Evolutionary conservation across 164 flowering plant species (phyloP).

Genomic region (Sextonia rubra): DNA sequence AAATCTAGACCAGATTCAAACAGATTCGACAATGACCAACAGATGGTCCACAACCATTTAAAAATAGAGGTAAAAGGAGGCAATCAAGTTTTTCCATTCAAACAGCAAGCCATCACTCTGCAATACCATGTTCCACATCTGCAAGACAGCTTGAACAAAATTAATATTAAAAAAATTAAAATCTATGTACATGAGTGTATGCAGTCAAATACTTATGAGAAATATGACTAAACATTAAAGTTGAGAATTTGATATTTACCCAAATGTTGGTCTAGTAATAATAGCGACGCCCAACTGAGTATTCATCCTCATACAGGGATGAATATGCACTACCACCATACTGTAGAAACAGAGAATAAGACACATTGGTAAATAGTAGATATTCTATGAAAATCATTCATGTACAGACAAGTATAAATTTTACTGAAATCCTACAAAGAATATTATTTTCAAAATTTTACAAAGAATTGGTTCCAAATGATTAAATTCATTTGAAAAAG

Average conservation of each 20-base stretch:
- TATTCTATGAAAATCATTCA: background rate
- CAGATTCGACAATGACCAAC: background rate
- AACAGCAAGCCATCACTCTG: constrained; percentile 21
- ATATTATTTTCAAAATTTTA: too few relatives aligned
- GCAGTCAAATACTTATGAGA: background rate
- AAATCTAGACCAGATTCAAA: constrained; percentile 23
- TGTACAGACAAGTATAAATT: background rate
- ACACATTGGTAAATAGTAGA: background rate
- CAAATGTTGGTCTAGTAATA: constrained; percentile 29
- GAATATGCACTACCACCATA: constrained; percentile 42
- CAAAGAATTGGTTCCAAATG: background rate
- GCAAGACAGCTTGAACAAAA: constrained; percentile 22
- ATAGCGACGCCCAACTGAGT: constrained; percentile 47
- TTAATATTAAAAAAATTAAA: constrained; percentile 3
- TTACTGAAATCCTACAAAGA: background rate
- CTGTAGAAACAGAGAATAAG: constrained; percentile 21
- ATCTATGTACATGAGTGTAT: background rate
- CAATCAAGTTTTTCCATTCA: constrained; percentile 6
- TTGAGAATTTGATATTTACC: constrained; percentile 25
- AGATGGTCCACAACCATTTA: background rate
- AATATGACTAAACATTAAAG: background rate
- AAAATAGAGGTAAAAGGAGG: background rate
- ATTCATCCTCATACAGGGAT: constrained; percentile 40
- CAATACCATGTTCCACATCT: constrained; percentile 18
- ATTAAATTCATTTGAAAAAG: background rate